Percentiles rank a stretch among this genome's conserved stretches.
These are phyloP conservation scores for Candida maltosa DNA, from an alignment of 805 yeast genomes.

Conservation along the genomic window DNA sequence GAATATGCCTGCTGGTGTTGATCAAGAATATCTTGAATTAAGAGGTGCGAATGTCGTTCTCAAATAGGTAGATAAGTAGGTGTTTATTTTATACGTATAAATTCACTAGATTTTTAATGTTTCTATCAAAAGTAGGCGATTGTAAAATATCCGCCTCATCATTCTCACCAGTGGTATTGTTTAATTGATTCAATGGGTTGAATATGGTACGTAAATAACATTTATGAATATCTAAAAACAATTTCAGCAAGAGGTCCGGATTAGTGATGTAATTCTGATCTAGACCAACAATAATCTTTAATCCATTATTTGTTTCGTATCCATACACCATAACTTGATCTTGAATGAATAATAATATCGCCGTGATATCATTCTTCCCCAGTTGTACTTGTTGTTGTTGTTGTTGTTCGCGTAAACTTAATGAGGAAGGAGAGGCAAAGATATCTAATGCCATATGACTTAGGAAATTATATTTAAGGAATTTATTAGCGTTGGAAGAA, in stretches of 20 bases:
- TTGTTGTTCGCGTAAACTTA: constrained; percentile 36
- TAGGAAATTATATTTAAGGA: constrained; percentile 62
- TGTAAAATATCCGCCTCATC: constrained; percentile 18
- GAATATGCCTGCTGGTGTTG: constrained; percentile 84
- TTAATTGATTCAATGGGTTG: constrained; percentile 49
- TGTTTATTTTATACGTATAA: constrained; percentile 16
- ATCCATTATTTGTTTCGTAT: constrained; percentile 63
- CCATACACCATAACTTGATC: constrained; percentile 70
- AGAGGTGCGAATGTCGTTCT: constrained; percentile 86
- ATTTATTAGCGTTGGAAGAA: constrained; percentile 35
- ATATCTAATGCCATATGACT: constrained; percentile 77
- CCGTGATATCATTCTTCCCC: constrained; percentile 13
- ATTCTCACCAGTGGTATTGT: constrained; percentile 2
- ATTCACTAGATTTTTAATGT: constrained; percentile 22
- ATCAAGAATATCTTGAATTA: constrained; percentile 85
- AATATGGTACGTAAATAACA: constrained; percentile 54
- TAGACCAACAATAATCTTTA: constrained; percentile 60
- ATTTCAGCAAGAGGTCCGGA: constrained; percentile 12
- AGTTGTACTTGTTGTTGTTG: background rate
- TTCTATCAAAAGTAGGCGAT: constrained; percentile 26
- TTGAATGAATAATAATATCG: constrained; percentile 56
- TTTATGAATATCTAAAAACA: constrained; percentile 43
- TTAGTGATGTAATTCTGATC: constrained; percentile 5
- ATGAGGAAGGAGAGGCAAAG: constrained; percentile 51
- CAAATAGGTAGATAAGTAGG: constrained; percentile 28